phyloP scores from a whole-genome alignment of 441 rosid genomes.

The Erodium chrysanthum region DNA sequence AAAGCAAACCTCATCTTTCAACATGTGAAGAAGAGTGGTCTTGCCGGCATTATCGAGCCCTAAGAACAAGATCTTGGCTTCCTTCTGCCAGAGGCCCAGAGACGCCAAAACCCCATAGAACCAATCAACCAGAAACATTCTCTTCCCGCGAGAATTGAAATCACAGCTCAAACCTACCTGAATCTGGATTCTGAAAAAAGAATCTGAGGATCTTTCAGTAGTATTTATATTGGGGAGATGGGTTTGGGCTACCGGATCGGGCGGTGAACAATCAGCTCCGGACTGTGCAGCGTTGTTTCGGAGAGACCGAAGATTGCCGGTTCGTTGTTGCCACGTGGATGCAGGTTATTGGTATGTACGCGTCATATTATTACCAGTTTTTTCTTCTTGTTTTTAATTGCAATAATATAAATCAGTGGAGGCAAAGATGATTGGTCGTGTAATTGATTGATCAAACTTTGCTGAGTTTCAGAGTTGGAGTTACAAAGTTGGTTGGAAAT shows the following conservation, averaged over 20 bases:
- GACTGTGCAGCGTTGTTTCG: not conserved
- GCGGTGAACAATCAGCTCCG: not conserved
- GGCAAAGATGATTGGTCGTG: no score
- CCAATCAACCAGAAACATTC: constrained; percentile 21
- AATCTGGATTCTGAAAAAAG: not conserved
- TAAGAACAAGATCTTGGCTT: constrained; percentile 20
- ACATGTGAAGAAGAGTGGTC: constrained; percentile 21
- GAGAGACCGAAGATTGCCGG: not conserved
- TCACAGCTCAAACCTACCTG: not conserved
- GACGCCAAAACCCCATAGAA: constrained; percentile 19
- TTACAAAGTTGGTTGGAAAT: no score
- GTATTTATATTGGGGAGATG: not conserved
- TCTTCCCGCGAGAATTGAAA: not conserved
- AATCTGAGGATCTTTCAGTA: not conserved
- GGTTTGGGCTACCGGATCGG: not conserved
- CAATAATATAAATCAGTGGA: no score
- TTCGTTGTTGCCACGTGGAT: not conserved
- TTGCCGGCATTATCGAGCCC: constrained; percentile 22
- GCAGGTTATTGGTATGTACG: not conserved
- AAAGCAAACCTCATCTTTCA: constrained; percentile 18
- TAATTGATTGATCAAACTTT: no score
- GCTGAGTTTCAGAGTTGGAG: no score
- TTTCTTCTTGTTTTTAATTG: no score
- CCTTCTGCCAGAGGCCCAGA: constrained; percentile 20
- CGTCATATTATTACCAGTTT: not conserved